phyloP scores from a whole-genome alignment of 2,329 filamentous ascomycete genomes.

The Fusarium piperis region DNA sequence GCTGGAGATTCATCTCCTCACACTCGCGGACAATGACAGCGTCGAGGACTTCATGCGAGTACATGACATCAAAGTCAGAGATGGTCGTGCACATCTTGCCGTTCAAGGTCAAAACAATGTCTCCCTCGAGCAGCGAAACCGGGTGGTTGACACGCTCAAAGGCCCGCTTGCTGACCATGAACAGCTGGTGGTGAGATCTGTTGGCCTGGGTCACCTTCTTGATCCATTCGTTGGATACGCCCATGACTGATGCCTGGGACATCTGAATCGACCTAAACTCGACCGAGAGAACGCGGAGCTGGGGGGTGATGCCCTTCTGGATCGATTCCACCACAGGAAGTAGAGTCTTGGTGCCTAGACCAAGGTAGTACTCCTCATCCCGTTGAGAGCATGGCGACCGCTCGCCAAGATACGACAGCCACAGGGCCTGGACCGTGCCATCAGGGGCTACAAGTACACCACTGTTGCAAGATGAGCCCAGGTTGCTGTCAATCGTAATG shows the following conservation, averaged over 20 bases:
- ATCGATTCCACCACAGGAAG: slow-evolving; percentile 90
- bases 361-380: slow-evolving; percentile 96
- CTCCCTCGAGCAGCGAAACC: slow-evolving; percentile 81
- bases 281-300: slow-evolving; percentile 89
- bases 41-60: slow-evolving; percentile 83
- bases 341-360: slow-evolving; percentile 86
- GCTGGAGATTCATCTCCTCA: slow-evolving; percentile 77
- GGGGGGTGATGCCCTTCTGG: slow-evolving; percentile 79
- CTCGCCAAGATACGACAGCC: slow-evolving; percentile 97
- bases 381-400: slow-evolving; percentile 80
- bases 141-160: slow-evolving; percentile 65
- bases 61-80: slow-evolving; percentile 95
- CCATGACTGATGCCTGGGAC: slow-evolving; percentile 97
- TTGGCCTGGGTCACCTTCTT: slow-evolving; percentile 88
- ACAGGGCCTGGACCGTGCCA: slow-evolving; percentile 92
- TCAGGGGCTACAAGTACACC: slow-evolving; percentile 91
- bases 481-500: slow-evolving; percentile 93
- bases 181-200: slow-evolving; percentile 91
- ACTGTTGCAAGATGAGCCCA: slow-evolving; percentile 91
- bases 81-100: slow-evolving; percentile 92
- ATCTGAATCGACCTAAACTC: slow-evolving; percentile 96
- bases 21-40: slow-evolving; percentile 89
- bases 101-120: slow-evolving; percentile 91
- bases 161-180: slow-evolving; percentile 95
- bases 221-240: slow-evolving; percentile 96